These are phyloP conservation scores for Elsinoe australis DNA, from an alignment of 2,329 filamentous ascomycete species.

Conservation along the genomic window DNA sequence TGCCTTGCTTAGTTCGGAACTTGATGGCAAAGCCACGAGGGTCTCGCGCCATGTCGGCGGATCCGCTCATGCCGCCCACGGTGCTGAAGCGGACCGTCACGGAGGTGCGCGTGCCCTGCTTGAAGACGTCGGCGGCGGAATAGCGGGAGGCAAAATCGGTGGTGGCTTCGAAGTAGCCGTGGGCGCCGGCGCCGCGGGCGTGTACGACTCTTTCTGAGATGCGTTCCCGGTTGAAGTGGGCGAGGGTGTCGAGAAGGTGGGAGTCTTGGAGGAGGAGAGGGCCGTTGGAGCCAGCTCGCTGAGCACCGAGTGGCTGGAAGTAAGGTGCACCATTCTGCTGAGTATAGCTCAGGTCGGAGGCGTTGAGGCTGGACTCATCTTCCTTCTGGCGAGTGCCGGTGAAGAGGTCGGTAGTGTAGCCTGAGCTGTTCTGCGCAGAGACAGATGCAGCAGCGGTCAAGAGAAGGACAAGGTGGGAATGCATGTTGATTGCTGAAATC, in stretches of 20 bases:
- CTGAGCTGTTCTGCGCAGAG: neutral
- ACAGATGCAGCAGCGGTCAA: neutral
- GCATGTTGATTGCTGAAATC: neutral
- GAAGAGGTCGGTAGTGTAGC: conserved; percentile 26
- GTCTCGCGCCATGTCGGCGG: conserved; percentile 63
- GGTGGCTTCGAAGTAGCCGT: conserved; percentile 48
- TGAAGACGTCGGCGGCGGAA: conserved; percentile 31
- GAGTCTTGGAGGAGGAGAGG: conserved; percentile 58
- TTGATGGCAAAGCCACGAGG: conserved; percentile 66
- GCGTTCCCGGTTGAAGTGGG: conserved; percentile 55
- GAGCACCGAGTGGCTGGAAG: conserved; percentile 27
- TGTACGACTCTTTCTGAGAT: conserved; percentile 47
- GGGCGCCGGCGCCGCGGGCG: conserved; percentile 23
- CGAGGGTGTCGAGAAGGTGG: conserved; percentile 54
- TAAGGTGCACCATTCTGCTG: conserved; percentile 26
- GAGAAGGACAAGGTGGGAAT: neutral
- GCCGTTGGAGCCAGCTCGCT: conserved; percentile 48
- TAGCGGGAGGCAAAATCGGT: conserved; percentile 42
- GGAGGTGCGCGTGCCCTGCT: conserved; percentile 61
- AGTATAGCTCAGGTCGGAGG: conserved; percentile 27
- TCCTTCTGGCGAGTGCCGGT: conserved; percentile 25
- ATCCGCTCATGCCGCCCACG: conserved; percentile 65
- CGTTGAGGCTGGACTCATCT: conserved; percentile 24
- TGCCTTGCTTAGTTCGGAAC: conserved; percentile 66
- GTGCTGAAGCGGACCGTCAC: conserved; percentile 65